phyloP scores from a whole-genome alignment of 305 asterid genomes.

The Lippia alba region DNA sequence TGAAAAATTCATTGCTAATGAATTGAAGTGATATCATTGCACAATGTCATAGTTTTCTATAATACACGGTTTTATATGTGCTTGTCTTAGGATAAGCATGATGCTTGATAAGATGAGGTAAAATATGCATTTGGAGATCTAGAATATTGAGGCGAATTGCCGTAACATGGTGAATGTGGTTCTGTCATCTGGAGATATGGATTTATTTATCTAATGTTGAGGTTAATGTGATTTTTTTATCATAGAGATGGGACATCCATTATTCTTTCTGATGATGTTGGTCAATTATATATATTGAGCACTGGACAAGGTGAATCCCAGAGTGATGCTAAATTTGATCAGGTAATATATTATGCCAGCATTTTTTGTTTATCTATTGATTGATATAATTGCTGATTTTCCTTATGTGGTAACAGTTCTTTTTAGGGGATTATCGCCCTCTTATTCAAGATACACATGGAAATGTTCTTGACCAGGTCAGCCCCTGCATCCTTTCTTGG shows the following conservation, averaged over 20 bases:
- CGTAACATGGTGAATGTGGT: slow-evolving; percentile 13
- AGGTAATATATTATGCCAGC: slow-evolving; percentile 53
- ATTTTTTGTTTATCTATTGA: slow-evolving; percentile 26
- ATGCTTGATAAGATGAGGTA: slow-evolving; percentile 18
- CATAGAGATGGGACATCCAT: slow-evolving; percentile 97
- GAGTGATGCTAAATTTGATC: slow-evolving; percentile 91
- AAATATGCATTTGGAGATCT: slow-evolving; percentile 18
- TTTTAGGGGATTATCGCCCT: slow-evolving; percentile 97
- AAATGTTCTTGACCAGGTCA: slow-evolving; percentile 95
- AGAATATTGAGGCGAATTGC: neutral
- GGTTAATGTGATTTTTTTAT: slow-evolving; percentile 34
- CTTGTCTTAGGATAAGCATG: slow-evolving; percentile 27
- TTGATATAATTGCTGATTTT: slow-evolving; percentile 37
- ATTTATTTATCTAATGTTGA: slow-evolving; percentile 34
- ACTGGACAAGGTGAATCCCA: slow-evolving; percentile 99
- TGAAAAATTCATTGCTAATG: slow-evolving; percentile 22
- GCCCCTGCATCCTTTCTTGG: slow-evolving; percentile 16
- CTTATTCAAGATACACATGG: slow-evolving; percentile 92
- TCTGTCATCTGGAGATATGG: slow-evolving; percentile 19
- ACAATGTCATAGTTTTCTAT: slow-evolving; percentile 1
- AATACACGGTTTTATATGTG: slow-evolving; percentile 12
- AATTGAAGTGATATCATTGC: slow-evolving; percentile 14
- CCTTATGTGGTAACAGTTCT: slow-evolving; percentile 66
- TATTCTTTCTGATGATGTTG: slow-evolving; percentile 96
- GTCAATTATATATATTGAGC: slow-evolving; percentile 85